A percentile compares a stretch with the other conserved stretches of the same genome.
phyloP scores from a whole-genome alignment of 495 filamentous ascomycete species.

The Geoglossum glabrum region DNA sequence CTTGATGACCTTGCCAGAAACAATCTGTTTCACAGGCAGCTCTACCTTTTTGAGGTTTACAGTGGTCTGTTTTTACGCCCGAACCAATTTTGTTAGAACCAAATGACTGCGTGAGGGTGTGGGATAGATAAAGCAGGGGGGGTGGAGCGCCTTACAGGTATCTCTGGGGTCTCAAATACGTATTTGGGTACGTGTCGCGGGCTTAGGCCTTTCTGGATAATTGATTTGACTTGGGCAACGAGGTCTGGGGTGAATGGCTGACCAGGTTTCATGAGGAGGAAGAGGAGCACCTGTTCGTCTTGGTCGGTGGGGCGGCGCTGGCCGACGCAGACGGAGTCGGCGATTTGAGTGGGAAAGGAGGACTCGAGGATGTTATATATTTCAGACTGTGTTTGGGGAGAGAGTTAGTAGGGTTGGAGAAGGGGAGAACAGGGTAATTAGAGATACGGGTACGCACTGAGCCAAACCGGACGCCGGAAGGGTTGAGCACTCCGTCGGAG shows the following conservation, averaged over 20 bases:
- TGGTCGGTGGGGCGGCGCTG: conserved; percentile 44
- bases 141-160: conserved; percentile 36
- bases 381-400: conserved; percentile 34
- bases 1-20: conserved; percentile 53
- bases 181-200: conserved; percentile 58
- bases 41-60: conserved; percentile 79
- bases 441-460: neutral
- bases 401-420: neutral
- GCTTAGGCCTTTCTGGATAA: conserved; percentile 42
- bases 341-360: conserved; percentile 36
- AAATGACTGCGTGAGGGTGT: conserved; percentile 1
- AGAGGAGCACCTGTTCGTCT: conserved; percentile 60
- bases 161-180: conserved; percentile 60
- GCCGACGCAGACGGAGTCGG: conserved; percentile 55
- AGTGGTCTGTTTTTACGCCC: conserved; percentile 41
- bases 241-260: conserved; percentile 31
- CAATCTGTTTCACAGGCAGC: conserved; percentile 67
- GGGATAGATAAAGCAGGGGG: neutral
- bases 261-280: conserved; percentile 49
- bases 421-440: neutral
- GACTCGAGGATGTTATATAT: conserved; percentile 57
- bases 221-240: conserved; percentile 36
- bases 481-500: conserved; percentile 82
- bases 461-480: conserved; percentile 70
- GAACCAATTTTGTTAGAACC: too few species aligned